phyloP scores from a whole-genome alignment of 306 rosid species.

The Dryas alaskensis region DNA sequence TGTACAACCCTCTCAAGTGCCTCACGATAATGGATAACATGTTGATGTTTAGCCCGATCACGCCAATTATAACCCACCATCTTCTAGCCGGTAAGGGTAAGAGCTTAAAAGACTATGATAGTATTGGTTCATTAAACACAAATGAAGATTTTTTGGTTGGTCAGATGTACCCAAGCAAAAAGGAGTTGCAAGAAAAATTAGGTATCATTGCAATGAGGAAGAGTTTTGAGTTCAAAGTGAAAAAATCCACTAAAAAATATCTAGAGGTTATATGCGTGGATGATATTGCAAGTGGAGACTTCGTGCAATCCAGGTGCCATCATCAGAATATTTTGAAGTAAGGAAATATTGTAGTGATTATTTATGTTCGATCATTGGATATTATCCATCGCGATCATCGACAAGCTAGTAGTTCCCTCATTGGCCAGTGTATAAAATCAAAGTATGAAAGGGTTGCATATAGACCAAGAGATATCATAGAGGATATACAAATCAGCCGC shows the following conservation, averaged over 20 bases:
- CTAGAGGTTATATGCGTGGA: conserved; percentile 8
- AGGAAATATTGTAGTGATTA: conserved; percentile 13
- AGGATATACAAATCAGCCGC: no score
- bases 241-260: not conserved
- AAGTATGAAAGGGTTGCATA: not conserved
- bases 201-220: not conserved
- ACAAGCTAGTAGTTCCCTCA: conserved; percentile 1
- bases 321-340: conserved; percentile 3
- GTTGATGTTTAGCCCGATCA: not conserved
- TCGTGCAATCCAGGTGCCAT: conserved; percentile 8
- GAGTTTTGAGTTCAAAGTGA: not conserved
- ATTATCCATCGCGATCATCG: conserved; percentile 11
- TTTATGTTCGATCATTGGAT: conserved; percentile 10
- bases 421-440: conserved; percentile 19
- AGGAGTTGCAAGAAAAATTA: not conserved
- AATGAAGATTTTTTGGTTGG: not conserved
- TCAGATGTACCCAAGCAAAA: not conserved
- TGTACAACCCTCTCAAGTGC: no score
- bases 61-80: not conserved
- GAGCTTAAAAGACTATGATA: not conserved
- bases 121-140: not conserved
- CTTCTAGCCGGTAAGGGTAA: not conserved
- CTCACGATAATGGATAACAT: no score
- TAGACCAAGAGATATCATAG: no score
- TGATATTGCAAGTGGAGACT: conserved; percentile 19